Conservation (phyloP, 2,329 filamentous ascomycete species). For the Penicillium sp. region DNA sequence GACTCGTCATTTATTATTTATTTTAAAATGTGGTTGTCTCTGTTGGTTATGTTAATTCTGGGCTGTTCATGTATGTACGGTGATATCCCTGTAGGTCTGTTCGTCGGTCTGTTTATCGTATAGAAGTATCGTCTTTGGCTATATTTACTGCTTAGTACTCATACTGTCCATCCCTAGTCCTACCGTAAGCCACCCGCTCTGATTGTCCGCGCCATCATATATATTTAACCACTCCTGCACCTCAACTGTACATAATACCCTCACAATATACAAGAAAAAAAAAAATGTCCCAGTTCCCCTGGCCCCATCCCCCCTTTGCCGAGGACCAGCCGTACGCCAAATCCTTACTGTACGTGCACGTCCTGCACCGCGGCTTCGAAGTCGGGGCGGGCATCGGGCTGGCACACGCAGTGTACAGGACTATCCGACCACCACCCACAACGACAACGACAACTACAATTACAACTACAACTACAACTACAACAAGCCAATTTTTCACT, state of each 20-base stretch:
- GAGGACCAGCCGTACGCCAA: constrained; percentile 59
- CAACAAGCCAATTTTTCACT: constrained; percentile 38
- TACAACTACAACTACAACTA: neutral
- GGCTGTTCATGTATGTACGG: constrained; percentile 5
- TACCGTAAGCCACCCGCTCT: too few species aligned
- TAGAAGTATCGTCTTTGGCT: too few species aligned
- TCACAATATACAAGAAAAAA: too few species aligned
- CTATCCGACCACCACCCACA: neutral
- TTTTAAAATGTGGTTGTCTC: neutral
- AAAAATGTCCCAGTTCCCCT: constrained; percentile 24
- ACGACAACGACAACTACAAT: neutral
- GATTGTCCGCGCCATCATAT: too few species aligned
- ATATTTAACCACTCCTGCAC: too few species aligned
- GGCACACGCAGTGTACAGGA: constrained; percentile 32
- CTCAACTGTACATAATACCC: too few species aligned
- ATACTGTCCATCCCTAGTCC: too few species aligned
- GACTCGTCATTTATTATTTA: neutral
- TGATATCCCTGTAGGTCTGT: constrained; percentile 7
- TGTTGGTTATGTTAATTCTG: neutral
- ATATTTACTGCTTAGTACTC: too few species aligned
- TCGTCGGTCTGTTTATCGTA: too few species aligned
- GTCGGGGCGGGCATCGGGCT: constrained; percentile 50
- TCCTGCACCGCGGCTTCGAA: constrained; percentile 55
- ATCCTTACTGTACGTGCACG: constrained; percentile 58
- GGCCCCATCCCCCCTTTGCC: constrained; percentile 54